Evolutionary conservation across 1,284 basidiomycete species (phyloP), one percentile per base, ranked within the genome.

Genomic region (Meira miltonrushii): DNA sequence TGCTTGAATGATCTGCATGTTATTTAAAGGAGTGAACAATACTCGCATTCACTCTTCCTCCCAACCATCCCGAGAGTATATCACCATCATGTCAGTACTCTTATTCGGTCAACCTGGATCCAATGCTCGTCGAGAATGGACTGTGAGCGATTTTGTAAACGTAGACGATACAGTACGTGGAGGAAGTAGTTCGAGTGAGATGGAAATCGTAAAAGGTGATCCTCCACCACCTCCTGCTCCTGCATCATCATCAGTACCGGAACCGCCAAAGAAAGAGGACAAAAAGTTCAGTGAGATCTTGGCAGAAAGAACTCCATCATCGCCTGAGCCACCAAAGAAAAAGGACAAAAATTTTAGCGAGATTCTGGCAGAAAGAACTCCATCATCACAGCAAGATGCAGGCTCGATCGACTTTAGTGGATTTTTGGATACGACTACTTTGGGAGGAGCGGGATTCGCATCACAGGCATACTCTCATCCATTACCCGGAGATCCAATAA

Each of bases 371-470:
- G 28, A 33, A 33, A 33, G 28, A 8, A 4, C 28, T 17, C 9
- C 25, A 12, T 19, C 8, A 3, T 15, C 17, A 37, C 28, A 5
- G 12, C 19, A 54, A 58, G 56, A 21, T 46, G 17, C 55, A 1
- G 70, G 66, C 33, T 66, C 67, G 46, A 44, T 69, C 19, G 25
- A 68, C 54, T 72, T 72, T 54, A 64, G 63, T 13, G 70, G 70
- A 39, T 69, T 69, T 40, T 59, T 72, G 51, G 68, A 83, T 59
- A 82, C 79, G 55, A 72, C 75, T 15, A 81, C 81, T 0, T 79
- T 83, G 21, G 82, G 81, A 7, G 82, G 81, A 7, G 82, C 82
- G 9, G 82, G 82, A 0, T 83, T 83, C 60, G 81, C 82, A 0
- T 82, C 81, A 5, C 82, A 82, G 61, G 69, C 77, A 0, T 78